Base-by-base conservation (phyloP, 495 filamentous ascomycete species). In the Neurospora sp. region DNA sequence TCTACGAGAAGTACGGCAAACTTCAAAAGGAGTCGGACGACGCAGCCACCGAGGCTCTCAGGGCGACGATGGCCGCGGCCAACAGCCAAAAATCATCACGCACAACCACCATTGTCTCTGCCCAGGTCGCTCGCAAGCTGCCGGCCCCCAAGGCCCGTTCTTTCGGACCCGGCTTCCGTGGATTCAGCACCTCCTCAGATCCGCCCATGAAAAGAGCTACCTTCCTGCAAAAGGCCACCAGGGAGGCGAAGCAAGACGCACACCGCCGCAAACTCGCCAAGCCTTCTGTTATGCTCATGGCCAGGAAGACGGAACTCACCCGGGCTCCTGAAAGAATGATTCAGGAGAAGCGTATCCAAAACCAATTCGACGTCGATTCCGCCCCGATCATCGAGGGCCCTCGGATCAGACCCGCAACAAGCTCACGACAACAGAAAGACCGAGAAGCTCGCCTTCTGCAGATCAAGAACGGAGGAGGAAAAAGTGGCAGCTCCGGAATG, bases 21-120 rank as follows among this genome's bases (percentile, higher is more conserved):
- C 70, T 85, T 76, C 79, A 83, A 70, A 75, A 84, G 78, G 80
- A 87, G 78, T 75, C 86, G 83, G 83, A 85, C 80, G 79, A 84
- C 78, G 78, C 81, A 77, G 79, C 86, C 77, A 77, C 83, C 74
- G 80, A 76, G 73, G 69, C 82, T 76, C 78, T 89, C 78, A 73
- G 68, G 68, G 73, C 75, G 8, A 71, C 71, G 16, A 75, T 81
- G 27, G 79, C 81, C 22, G 74, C 68, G 16, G 69, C 75, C 39
- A 72, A 79, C 17, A 73, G 81, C 72, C 75, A 81, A 61, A 78
- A 79, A 31, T 71, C 77, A 7, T 72, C 74, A 6, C 80, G 79
- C 53, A 74, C 71, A 16, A 75, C 76, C 68, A 78, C 75, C 20
- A 75, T 82, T 35, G 40, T 82, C 37, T 74, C 70, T 16, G 39